A percentile compares a stretch with the other conserved stretches of the same genome.
Conservation (phyloP, 345 rosid species). For the Turritis glabra region DNA sequence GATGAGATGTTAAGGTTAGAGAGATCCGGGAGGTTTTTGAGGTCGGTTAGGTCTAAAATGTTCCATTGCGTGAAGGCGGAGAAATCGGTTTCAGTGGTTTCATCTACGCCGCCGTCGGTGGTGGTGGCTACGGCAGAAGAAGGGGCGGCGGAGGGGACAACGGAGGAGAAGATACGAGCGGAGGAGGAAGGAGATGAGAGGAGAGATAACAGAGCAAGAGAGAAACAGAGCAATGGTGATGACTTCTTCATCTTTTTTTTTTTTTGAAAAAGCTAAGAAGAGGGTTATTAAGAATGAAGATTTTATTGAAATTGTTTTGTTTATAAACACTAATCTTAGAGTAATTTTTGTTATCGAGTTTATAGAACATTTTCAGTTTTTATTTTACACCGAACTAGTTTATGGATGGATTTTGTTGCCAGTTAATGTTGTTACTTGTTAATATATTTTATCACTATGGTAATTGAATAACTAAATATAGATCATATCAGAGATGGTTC, state of each 20-base stretch:
- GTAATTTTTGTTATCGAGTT: background rate
- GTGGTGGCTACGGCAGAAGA: constrained; percentile 1
- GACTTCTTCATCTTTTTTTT: constrained; percentile 23
- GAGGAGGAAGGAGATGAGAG: constrained; percentile 14
- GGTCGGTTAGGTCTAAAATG: constrained; percentile 3
- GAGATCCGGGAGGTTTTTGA: constrained; percentile 17
- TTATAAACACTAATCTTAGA: constrained; percentile 16
- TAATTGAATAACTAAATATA: background rate
- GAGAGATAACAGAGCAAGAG: constrained; percentile 18
- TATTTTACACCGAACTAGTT: background rate
- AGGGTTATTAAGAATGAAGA: background rate
- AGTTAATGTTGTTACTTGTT: background rate
- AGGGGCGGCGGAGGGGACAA: constrained; percentile 20
- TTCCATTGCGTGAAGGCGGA: background rate
- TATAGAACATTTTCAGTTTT: background rate
- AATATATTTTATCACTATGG: background rate
- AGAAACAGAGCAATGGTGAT: constrained; percentile 17
- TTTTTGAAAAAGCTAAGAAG: too few species aligned
- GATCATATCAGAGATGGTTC: background rate
- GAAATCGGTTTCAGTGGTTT: background rate
- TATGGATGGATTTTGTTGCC: background rate
- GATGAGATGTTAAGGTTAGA: constrained; percentile 23
- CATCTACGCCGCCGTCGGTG: background rate
- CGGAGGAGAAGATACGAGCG: constrained; percentile 22
- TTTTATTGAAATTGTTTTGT: background rate